Evolutionary conservation across 2,329 filamentous ascomycete species (phyloP).

Genomic region (Cordyceps javanica): DNA sequence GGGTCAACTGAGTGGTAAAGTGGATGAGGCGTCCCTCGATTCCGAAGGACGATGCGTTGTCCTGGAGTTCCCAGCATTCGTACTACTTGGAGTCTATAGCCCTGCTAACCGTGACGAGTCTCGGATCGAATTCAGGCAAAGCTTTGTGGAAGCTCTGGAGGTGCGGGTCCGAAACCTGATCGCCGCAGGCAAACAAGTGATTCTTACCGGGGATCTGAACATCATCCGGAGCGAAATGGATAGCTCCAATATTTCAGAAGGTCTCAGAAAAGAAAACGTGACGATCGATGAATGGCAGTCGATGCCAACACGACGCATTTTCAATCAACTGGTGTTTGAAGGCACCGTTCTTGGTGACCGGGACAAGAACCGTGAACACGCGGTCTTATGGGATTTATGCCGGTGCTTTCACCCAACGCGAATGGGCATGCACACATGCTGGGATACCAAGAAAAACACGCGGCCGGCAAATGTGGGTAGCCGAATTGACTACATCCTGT

Average conservation of each 20-base stretch:
- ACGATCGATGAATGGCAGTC: constrained; percentile 67
- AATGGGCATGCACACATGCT: constrained; percentile 91
- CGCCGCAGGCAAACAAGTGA: constrained; percentile 72
- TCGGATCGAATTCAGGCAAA: constrained; percentile 73
- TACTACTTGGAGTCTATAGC: constrained; percentile 86
- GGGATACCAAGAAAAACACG: constrained; percentile 93
- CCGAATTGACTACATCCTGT: constrained; percentile 89
- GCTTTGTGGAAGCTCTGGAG: constrained; percentile 76
- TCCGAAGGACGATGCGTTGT: constrained; percentile 88
- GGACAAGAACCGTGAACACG: constrained; percentile 62
- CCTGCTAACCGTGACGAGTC: constrained; percentile 83
- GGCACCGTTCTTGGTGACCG: constrained; percentile 61
- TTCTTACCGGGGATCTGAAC: constrained; percentile 86
- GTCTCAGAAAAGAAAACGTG: constrained; percentile 62
- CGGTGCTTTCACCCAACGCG: constrained; percentile 74
- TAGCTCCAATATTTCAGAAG: constrained; percentile 66
- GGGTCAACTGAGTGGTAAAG: constrained; percentile 54
- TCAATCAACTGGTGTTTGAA: constrained; percentile 78
- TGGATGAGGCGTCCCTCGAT: constrained; percentile 71
- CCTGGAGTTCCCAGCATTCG: constrained; percentile 90
- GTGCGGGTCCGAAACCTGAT: constrained; percentile 78
- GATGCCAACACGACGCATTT: constrained; percentile 64
- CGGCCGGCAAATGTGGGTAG: constrained; percentile 90
- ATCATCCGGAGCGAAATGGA: constrained; percentile 66
- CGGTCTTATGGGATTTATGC: constrained; percentile 78